Conservation (phyloP, 78 protist genomes). For the Tieghemostelium lacteum region DNA sequence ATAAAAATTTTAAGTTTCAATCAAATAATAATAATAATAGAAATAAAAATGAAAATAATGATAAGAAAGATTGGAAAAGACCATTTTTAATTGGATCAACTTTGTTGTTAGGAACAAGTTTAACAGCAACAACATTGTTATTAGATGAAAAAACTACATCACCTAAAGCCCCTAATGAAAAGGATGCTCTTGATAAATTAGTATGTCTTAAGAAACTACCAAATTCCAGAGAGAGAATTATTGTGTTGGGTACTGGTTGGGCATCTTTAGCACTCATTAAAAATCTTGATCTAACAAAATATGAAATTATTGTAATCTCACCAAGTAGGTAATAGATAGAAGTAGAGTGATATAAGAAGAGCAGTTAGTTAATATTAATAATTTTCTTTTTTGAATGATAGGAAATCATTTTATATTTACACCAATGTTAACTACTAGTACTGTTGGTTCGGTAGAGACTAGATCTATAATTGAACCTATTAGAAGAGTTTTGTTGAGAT, state of each 20-base stretch:
- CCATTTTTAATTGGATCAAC: not conserved
- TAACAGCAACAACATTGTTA: not conserved
- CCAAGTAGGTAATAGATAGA: constrained; percentile 34
- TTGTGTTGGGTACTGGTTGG: constrained; percentile 82
- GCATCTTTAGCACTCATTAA: constrained; percentile 59
- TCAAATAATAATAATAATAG: not conserved
- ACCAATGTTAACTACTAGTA: constrained; percentile 63
- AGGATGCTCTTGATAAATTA: not conserved
- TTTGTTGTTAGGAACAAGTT: not conserved
- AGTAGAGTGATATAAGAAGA: not conserved
- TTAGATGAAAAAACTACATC: no score
- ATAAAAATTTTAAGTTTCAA: not conserved
- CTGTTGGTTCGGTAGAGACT: constrained; percentile 63
- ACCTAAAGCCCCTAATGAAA: not conserved
- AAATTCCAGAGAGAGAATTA: not conserved
- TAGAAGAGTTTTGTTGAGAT: constrained; percentile 43
- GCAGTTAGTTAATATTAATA: not conserved
- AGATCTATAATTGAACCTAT: constrained; percentile 79
- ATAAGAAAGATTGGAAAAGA: not conserved
- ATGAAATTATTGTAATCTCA: constrained; percentile 71
- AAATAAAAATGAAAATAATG: not conserved
- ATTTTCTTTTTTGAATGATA: not conserved
- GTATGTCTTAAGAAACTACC: not conserved
- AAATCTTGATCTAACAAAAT: constrained; percentile 38
- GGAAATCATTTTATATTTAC: constrained; percentile 36